Evolutionary conservation across 202 grass and related monocot species (phyloP).

Genomic region (Setaria italica): DNA sequence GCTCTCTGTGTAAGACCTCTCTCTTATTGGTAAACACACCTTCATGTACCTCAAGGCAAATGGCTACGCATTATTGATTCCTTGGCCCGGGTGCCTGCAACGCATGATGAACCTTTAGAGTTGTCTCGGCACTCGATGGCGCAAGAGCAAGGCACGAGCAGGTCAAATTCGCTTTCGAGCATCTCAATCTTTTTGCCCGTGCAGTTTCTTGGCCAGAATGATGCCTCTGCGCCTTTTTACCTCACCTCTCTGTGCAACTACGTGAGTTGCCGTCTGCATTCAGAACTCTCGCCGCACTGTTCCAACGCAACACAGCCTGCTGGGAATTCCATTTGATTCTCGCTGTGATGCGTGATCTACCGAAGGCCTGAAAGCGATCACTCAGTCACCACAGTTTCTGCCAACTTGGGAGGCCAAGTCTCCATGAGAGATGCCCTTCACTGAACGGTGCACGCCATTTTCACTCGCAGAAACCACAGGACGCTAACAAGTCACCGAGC

Average conservation of each 20-base stretch:
- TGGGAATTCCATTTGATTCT: slow-evolving; percentile 15
- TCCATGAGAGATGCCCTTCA: slow-evolving; percentile 45
- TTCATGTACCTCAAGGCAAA: slow-evolving; percentile 15
- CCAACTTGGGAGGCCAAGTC: slow-evolving; percentile 49
- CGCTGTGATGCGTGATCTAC: not conserved
- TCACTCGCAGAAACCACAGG: not conserved
- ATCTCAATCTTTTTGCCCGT: slow-evolving; percentile 43
- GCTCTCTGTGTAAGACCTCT: not conserved
- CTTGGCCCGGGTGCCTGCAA: slow-evolving; percentile 35
- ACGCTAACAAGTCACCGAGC: not conserved
- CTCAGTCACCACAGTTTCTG: slow-evolving; percentile 22
- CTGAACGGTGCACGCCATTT: slow-evolving; percentile 18
- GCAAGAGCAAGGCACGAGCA: slow-evolving; percentile 20
- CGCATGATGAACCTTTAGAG: slow-evolving; percentile 52
- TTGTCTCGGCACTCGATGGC: slow-evolving; percentile 44
- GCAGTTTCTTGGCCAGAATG: slow-evolving; percentile 53
- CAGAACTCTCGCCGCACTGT: slow-evolving; percentile 10
- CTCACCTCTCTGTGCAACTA: not conserved
- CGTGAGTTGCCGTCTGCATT: slow-evolving; percentile 11
- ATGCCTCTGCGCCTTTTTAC: slow-evolving; percentile 41
- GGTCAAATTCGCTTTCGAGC: slow-evolving; percentile 65
- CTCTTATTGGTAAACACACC: not conserved
- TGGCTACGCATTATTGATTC: slow-evolving; percentile 44
- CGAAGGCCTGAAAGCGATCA: slow-evolving; percentile 38
- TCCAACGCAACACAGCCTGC: slow-evolving; percentile 11